These are phyloP conservation scores for Simmondsia chinensis DNA, from an alignment of 148 eudicot genomes.

Conservation along the genomic window DNA sequence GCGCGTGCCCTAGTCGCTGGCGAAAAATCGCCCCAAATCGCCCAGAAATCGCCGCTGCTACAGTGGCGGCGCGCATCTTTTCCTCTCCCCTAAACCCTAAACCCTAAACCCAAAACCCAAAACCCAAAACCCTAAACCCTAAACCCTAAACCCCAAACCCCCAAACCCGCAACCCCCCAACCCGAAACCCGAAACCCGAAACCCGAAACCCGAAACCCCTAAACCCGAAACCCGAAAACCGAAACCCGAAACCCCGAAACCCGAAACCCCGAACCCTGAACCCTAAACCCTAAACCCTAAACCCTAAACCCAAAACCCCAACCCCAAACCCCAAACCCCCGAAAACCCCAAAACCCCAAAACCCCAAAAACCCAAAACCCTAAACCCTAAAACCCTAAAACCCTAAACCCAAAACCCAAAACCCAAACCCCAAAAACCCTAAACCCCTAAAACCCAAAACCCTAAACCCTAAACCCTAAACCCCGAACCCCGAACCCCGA, in stretches of 20 bases:
- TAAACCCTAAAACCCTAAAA: constrained; percentile 10
- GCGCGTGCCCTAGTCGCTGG: too few species aligned
- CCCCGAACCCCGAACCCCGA: constrained; percentile 3
- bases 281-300: constrained; percentile 8
- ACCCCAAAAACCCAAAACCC: constrained; percentile 8
- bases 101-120: constrained; percentile 6
- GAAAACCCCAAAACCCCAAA: constrained; percentile 6
- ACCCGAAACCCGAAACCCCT: too few species aligned
- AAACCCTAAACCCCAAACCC: constrained; percentile 6
- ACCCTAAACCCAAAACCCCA: constrained; percentile 13
- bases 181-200: constrained; percentile 6
- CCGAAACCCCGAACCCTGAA: constrained; percentile 5
- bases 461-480: too few species aligned
- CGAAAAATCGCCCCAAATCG: too few species aligned
- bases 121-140: constrained; percentile 11
- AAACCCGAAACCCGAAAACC: not conserved
- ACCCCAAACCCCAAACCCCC: too few species aligned
- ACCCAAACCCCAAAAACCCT: not conserved
- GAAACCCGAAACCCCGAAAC: constrained; percentile 5
- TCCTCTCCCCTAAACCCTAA: too few species aligned
- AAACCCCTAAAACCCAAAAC: constrained; percentile 1
- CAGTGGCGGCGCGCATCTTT: too few species aligned
- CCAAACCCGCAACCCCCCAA: too few species aligned
- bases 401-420: constrained; percentile 2
- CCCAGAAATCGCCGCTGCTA: too few species aligned